Percentiles rank a stretch among this genome's conserved stretches.
Evolutionary conservation across 352 stramenopile species (phyloP).

Genomic region (Phytophthora idaei): DNA sequence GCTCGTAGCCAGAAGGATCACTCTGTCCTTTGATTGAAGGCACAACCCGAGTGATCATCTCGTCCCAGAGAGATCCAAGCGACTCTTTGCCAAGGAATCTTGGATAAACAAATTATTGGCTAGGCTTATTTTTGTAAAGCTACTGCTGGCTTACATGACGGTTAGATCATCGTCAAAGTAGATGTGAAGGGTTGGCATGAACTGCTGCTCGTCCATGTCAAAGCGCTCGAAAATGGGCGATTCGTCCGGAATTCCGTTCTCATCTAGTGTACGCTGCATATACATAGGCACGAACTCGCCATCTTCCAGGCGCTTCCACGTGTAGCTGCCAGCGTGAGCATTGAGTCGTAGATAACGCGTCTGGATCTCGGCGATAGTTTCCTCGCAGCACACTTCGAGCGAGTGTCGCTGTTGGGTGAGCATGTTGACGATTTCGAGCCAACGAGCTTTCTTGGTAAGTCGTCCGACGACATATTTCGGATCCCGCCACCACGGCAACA

Average conservation of each 20-base stretch:
- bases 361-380: constrained; percentile 90
- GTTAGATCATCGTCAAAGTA: constrained; percentile 96
- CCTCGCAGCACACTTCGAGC: constrained; percentile 87
- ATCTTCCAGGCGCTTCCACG: constrained; percentile 89
- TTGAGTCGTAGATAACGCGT: constrained; percentile 87
- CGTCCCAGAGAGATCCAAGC: neutral
- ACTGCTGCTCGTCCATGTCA: constrained; percentile 88
- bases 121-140: no score
- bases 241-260: constrained; percentile 91
- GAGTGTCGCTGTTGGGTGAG: constrained; percentile 87
- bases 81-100: constrained; percentile 9
- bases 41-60: constrained; percentile 32
- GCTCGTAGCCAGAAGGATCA: constrained; percentile 15
- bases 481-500: constrained; percentile 91
- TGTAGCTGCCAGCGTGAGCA: constrained; percentile 91
- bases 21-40: constrained; percentile 18
- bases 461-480: constrained; percentile 69
- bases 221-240: constrained; percentile 79
- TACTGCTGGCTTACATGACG: constrained; percentile 41
- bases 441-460: constrained; percentile 73
- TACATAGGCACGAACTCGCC: constrained; percentile 90
- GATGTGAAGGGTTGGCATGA: constrained; percentile 89
- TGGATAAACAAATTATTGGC: no score
- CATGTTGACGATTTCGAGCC: constrained; percentile 91
- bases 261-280: constrained; percentile 88